Percentiles rank a stretch among this genome's conserved stretches.
Evolutionary conservation across 2,329 filamentous ascomycete genomes (phyloP).

Genomic region (Penicillium sp.): DNA sequence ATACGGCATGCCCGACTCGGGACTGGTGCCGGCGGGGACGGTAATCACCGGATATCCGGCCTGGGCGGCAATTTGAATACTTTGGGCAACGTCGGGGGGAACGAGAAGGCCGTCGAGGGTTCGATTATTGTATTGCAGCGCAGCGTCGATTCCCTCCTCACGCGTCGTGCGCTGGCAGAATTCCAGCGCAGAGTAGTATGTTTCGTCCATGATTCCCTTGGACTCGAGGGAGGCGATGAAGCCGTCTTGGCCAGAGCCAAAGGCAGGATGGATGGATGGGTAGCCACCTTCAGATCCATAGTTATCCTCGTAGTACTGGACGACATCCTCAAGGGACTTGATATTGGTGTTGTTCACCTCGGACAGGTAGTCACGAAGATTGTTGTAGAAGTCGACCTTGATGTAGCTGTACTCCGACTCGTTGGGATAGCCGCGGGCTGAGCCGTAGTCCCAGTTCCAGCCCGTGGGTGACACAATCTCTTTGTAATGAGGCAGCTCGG

Average conservation of each 20-base stretch:
- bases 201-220: slow-evolving; percentile 57
- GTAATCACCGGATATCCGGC: slow-evolving; percentile 70
- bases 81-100: slow-evolving; percentile 62
- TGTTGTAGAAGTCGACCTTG: slow-evolving; percentile 58
- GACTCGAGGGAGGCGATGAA: slow-evolving; percentile 59
- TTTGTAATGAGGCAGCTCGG: slow-evolving; percentile 60
- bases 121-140: slow-evolving; percentile 45
- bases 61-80: slow-evolving; percentile 65
- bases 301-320: slow-evolving; percentile 58
- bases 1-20: slow-evolving; percentile 54
- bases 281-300: slow-evolving; percentile 61
- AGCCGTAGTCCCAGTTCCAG: slow-evolving; percentile 71
- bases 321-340: slow-evolving; percentile 57
- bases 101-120: slow-evolving; percentile 60
- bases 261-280: slow-evolving; percentile 57
- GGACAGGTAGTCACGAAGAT: slow-evolving; percentile 58
- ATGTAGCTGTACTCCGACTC: slow-evolving; percentile 69
- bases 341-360: slow-evolving; percentile 58
- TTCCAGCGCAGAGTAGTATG: slow-evolving; percentile 60
- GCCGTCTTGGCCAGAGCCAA: slow-evolving; percentile 64
- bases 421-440: slow-evolving; percentile 57
- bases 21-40: slow-evolving; percentile 55
- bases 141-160: slow-evolving; percentile 64
- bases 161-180: slow-evolving; percentile 55
- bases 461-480: slow-evolving; percentile 58